phyloP scores from a whole-genome alignment of 192 early-diverging fungal species.

The Backusella liffmaniae region DNA sequence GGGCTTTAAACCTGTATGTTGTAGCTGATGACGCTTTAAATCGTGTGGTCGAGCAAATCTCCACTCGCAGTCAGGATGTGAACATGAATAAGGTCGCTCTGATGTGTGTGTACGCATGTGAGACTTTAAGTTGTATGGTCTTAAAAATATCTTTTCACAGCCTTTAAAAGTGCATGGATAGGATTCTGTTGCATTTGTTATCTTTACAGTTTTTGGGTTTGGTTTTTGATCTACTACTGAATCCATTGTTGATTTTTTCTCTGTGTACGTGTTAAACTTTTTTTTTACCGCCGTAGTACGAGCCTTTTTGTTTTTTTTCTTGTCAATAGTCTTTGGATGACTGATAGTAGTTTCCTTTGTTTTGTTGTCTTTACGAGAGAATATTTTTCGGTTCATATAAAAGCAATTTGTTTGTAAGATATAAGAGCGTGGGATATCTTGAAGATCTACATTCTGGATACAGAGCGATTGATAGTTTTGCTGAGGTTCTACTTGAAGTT shows the following conservation, averaged over 20 bases:
- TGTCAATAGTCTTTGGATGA: neutral
- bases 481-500: neutral
- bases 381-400: neutral
- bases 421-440: neutral
- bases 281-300: neutral
- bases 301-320: neutral
- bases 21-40: constrained; percentile 76
- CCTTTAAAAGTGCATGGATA: constrained; percentile 19
- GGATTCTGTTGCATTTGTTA: neutral
- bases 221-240: neutral
- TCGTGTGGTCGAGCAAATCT: constrained; percentile 73
- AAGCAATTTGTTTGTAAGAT: neutral
- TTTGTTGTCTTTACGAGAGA: neutral
- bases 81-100: constrained; percentile 72
- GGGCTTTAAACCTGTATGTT: constrained; percentile 73
- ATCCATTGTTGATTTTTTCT: neutral
- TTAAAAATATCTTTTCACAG: constrained; percentile 47
- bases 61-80: constrained; percentile 44
- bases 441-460: neutral
- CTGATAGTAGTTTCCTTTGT: neutral
- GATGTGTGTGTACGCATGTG: constrained; percentile 72
- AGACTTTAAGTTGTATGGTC: constrained; percentile 76
- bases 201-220: neutral
- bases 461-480: neutral
- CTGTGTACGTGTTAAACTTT: neutral